Evolutionary conservation across 371 early-diverging fungal species (phyloP), one percentile per base, ranked within the genome.

Genomic region (Rhizopus sp.): DNA sequence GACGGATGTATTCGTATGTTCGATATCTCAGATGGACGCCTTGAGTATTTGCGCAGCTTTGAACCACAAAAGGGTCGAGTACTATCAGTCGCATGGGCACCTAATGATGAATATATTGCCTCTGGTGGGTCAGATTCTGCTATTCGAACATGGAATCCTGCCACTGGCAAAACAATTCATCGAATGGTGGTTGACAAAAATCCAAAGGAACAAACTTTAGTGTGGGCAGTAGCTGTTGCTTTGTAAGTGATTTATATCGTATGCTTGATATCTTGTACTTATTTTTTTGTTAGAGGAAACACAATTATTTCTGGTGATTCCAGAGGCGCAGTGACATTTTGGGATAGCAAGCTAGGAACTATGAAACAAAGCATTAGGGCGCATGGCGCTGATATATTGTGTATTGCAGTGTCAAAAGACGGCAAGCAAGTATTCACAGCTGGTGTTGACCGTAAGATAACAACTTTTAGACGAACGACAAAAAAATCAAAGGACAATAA

Each of bases 271-370:
- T 13, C 15, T 47, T 13, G 31, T 29, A 30, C 7, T 48, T 13
- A 29, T 17, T 55, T 31, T 30, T 55, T 44, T 16, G 38, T 32
- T 60, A 83, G 81, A 41, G 75, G 85, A 56, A 87, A 89, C 44
- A 88, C 88, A 4, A 75, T 96, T 53, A 92, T 94, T 12, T 86
- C 89, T 50, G 98, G 94, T 35, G 96, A 95, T 72, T 94, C 96
- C 4, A 74, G 89, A 12, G 98, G 98, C 35, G 74, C 88, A 41
- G 87, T 96, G 39, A 84, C 87, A 65, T 93, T 95, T 68, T 96
- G 95, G 94, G 89, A 94, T 64, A 79, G 81, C 37, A 64, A 72
- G 7, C 70, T 78, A 55, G 87, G 86, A 29, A 90, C 92, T 12
- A 70, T 91, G 47, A 68, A 78, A 53, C 86, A 91, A 60, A 80